These are phyloP conservation scores for Apiosordaria backusii DNA, from an alignment of 495 filamentous ascomycete genomes.

Conservation along the genomic window DNA sequence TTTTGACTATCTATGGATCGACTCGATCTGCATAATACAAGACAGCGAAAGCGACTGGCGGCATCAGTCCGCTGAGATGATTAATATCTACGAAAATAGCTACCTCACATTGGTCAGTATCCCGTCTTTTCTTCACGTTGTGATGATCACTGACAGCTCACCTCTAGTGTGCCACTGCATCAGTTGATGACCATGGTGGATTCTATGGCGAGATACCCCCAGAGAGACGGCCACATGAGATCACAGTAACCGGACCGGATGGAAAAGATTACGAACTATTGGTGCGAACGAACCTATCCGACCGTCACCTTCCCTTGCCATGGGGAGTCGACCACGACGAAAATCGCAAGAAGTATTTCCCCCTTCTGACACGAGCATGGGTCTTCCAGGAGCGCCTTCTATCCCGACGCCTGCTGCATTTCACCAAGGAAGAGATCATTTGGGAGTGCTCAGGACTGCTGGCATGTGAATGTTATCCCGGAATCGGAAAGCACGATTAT, in stretches of 20 bases:
- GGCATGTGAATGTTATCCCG: not conserved
- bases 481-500: not conserved
- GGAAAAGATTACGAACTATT: not conserved
- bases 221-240: not conserved
- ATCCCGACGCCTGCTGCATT: not conserved
- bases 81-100: not conserved
- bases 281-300: not conserved
- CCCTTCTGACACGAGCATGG: constrained; percentile 1
- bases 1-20: constrained; percentile 7
- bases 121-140: not conserved
- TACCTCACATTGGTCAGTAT: not conserved
- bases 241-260: not conserved
- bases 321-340: not conserved
- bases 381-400: constrained; percentile 3
- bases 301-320: not conserved
- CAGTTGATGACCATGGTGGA: not conserved
- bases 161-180: not conserved
- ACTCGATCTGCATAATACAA: constrained; percentile 2
- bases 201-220: not conserved
- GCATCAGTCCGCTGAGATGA: not conserved
- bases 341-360: not conserved
- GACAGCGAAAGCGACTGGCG: not conserved
- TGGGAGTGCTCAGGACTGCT: not conserved
- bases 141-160: not conserved
- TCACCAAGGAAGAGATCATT: not conserved